Evolutionary conservation across 441 rosid genomes (phyloP), one percentile per base, ranked within the genome.

Genomic region (Populus hybrid): DNA sequence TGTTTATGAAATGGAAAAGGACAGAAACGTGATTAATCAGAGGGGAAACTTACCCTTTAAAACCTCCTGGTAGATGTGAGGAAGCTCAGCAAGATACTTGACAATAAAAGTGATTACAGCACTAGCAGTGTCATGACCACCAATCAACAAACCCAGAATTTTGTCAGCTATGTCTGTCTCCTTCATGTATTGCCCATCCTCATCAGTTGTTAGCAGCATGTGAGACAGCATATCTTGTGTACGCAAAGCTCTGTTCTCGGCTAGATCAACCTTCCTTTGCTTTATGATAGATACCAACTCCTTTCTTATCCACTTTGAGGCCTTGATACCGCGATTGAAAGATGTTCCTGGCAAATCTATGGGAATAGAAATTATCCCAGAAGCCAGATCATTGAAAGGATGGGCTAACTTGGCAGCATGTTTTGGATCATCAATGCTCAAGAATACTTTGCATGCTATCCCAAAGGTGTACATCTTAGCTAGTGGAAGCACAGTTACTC

Each of bases 341-440:
- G 88, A 75, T 0, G 90, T 85, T 21, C 87, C 88, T 2, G 88
- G 88, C 4, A 87, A 76, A 74, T 85, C 75, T 24, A 85, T 81
- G 4, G 90, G 87, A n/a, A 87, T 40, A 4, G 87, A 76, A 57
- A 85, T 76, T 69, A 85, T 84, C 16, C 90, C 87, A 0, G 86
- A 74, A 16, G 85, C 84, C 23, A 87, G 5, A 64, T 12, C 77
- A 4, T 81, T 73, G 78, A 87, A 87, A 2, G 84, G 88, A 1
- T 61, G 78, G 8, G 81, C 83, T 1, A 87, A 75, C 75, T 35
- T 76, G 1, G 85, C 57, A 6, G 82, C 75, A 5, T 72, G 69
- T 10, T 70, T 64, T 0, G 81, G 83, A 30, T 80, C 81, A 12
- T 78, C 81, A 0, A 64, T 73, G 32, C 84, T 79, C 78, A 84